Evolutionary conservation across 768 basidiomycete species (phyloP).

Genomic region (Russula sp.): DNA sequence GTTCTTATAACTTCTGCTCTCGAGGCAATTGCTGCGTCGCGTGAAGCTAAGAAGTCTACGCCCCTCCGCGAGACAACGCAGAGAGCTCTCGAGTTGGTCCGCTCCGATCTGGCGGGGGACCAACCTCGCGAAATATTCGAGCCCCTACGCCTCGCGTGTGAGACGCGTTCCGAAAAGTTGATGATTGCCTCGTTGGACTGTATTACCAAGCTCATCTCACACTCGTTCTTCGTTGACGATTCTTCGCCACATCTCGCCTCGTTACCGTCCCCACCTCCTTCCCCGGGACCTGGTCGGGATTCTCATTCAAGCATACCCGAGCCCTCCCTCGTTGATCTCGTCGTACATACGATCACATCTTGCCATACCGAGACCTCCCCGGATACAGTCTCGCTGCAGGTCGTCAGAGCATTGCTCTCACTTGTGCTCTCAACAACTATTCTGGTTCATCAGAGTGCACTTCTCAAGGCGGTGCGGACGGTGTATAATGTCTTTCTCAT

Average conservation of each 20-base stretch:
- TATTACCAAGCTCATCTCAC: conserved; percentile 94
- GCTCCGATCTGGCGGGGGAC: conserved; percentile 66
- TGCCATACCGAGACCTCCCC: conserved; percentile 86
- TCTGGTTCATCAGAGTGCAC: conserved; percentile 90
- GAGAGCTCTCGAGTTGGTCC: conserved; percentile 76
- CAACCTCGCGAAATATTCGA: conserved; percentile 87
- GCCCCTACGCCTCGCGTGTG: conserved; percentile 93
- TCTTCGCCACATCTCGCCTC: conserved; percentile 35
- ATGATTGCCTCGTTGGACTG: conserved; percentile 97
- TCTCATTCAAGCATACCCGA: conserved; percentile 42
- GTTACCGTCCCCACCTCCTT: conserved; percentile 71
- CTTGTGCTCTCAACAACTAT: conserved; percentile 82
- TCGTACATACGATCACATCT: conserved; percentile 90
- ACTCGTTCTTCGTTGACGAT: conserved; percentile 89
- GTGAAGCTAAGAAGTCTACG: conserved; percentile 77
- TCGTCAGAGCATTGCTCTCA: conserved; percentile 90
- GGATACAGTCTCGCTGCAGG: conserved; percentile 89
- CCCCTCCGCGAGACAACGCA: conserved; percentile 82
- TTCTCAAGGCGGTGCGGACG: conserved; percentile 93
- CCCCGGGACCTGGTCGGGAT: conserved; percentile 47
- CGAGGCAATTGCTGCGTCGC: conserved; percentile 79
- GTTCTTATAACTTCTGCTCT: conserved; percentile 81
- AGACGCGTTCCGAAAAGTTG: conserved; percentile 87
- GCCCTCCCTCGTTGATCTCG: conserved; percentile 83
- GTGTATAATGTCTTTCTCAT: conserved; percentile 98